Base-by-base conservation (phyloP, 768 basidiomycete species). In the Trametes sanguinea region DNA sequence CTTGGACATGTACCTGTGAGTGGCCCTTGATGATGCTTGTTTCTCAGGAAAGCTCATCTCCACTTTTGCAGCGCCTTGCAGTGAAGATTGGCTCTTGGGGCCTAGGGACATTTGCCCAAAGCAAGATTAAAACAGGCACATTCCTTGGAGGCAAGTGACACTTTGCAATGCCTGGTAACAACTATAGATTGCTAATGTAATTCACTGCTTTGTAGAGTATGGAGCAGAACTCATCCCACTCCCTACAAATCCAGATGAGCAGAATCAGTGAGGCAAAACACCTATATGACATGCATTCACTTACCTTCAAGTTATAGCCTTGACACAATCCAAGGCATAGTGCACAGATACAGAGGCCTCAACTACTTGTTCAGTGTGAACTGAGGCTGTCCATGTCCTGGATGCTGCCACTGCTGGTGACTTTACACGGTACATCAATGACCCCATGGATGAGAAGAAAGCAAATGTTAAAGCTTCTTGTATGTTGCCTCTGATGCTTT, bases 321-420 rank as follows among this genome's bases (percentile, higher is more conserved):
- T 3, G 44, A 62, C 32, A 8, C 17, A 8, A 44, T 57, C 3
- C 37, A 53, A 37, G 37, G 27, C 5, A 37, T 51, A 1, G 11
- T 65, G 10, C 46, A 62, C 43, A 44, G n/a, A 6, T 57, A 73
- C 51, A 67, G 58, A 2, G 9, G 22, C 1, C 67, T 66, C 30
- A 81, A 80, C 60, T 80, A 80, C 56, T 45, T 73, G 16, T 80
- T 80, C 63, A 69, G 68, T 63, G 29, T 57, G 7, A 29, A 11
- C n/a, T 13, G 44, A 60, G 27, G 37, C 50, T 58, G 43, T 56
- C 4, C 35, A 51, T 4, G 53, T 67, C 43, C 59, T 77, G 13
- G 82, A 84, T 71, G 78, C 81, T 22, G 75, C 74, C n/a, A 58
- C 65, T 9, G 59, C 77, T 10, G 80, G 82, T 0, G 82, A 84